These are phyloP conservation scores for Pyrenopolyporus hunteri DNA, from an alignment of 495 filamentous ascomycete genomes.

Conservation along the genomic window DNA sequence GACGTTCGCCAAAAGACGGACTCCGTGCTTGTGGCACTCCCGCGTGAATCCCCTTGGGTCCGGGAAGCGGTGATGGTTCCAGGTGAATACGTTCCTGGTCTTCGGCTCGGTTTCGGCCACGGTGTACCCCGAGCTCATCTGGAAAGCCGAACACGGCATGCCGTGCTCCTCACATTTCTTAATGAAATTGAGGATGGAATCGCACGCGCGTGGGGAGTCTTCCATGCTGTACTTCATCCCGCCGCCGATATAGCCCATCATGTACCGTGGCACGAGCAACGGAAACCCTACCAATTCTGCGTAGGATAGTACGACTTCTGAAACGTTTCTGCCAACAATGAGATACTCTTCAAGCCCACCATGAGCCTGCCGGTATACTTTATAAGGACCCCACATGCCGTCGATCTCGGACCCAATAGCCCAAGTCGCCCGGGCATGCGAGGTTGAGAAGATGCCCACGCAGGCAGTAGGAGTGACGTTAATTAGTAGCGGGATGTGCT, in stretches of 20 bases:
- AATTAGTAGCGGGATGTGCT: constrained; percentile 72
- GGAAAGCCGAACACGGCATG: constrained; percentile 74
- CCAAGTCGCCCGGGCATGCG: constrained; percentile 66
- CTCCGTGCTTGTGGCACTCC: constrained; percentile 65
- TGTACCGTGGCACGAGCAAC: constrained; percentile 67
- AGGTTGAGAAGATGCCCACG: constrained; percentile 70
- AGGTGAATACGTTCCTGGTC: constrained; percentile 73
- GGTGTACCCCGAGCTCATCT: constrained; percentile 74
- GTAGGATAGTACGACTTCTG: constrained; percentile 67
- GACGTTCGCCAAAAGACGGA: constrained; percentile 70
- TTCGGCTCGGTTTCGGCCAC: constrained; percentile 69
- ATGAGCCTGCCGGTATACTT: constrained; percentile 71
- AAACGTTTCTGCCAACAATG: constrained; percentile 67
- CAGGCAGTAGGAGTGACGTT: constrained; percentile 64
- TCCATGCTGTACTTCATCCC: constrained; percentile 74
- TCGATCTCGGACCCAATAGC: constrained; percentile 73
- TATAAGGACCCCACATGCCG: constrained; percentile 72
- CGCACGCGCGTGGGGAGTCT: constrained; percentile 63
- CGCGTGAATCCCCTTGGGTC: constrained; percentile 65
- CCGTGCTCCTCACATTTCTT: constrained; percentile 64
- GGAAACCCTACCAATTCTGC: constrained; percentile 71
- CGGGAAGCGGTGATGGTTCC: constrained; percentile 70
- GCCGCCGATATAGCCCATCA: constrained; percentile 71
- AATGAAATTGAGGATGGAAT: constrained; percentile 64
- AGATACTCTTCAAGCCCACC: constrained; percentile 74